These are phyloP conservation scores for Ophiostoma angusticollis DNA, from an alignment of 2,329 filamentous ascomycete species.

Conservation along the genomic window DNA sequence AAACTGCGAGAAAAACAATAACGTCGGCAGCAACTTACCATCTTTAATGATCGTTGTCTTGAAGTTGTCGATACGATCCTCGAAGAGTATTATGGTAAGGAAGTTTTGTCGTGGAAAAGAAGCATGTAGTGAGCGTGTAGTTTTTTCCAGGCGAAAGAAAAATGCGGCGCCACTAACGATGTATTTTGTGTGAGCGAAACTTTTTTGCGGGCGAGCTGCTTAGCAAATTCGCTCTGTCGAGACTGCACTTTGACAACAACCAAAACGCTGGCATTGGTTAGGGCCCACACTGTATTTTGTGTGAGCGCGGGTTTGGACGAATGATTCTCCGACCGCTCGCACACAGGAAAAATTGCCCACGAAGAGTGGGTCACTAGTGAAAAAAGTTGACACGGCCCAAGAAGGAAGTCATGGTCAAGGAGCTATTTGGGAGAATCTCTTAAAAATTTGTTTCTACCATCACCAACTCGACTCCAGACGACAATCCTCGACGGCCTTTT, in stretches of 20 bases:
- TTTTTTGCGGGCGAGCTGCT: constrained; percentile 6
- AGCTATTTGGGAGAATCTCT: neutral
- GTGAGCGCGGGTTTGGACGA: constrained; percentile 7
- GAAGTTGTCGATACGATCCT: constrained; percentile 51
- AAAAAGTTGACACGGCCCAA: too few species aligned
- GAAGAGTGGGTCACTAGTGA: neutral
- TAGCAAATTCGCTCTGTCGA: constrained; percentile 6
- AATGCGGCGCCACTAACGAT: neutral
- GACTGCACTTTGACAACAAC: neutral
- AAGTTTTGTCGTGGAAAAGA: constrained; percentile 4
- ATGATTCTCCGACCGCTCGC: constrained; percentile 11
- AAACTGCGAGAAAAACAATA: neutral
- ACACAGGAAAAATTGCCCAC: constrained; percentile 10
- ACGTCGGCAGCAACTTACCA: constrained; percentile 33
- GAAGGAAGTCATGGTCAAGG: too few species aligned
- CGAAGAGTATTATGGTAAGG: constrained; percentile 39
- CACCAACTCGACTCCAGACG: neutral
- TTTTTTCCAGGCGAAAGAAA: constrained; percentile 3
- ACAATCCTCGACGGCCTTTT: constrained; percentile 7
- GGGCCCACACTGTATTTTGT: constrained; percentile 12
- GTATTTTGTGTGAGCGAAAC: constrained; percentile 10
- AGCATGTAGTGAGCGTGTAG: constrained; percentile 3
- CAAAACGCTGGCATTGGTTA: constrained; percentile 7
- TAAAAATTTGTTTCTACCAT: constrained; percentile 2
- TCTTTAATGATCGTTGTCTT: constrained; percentile 40